Base-by-base conservation (phyloP, 2,329 filamentous ascomycete genomes). In the Keithomyces neogunnii region DNA sequence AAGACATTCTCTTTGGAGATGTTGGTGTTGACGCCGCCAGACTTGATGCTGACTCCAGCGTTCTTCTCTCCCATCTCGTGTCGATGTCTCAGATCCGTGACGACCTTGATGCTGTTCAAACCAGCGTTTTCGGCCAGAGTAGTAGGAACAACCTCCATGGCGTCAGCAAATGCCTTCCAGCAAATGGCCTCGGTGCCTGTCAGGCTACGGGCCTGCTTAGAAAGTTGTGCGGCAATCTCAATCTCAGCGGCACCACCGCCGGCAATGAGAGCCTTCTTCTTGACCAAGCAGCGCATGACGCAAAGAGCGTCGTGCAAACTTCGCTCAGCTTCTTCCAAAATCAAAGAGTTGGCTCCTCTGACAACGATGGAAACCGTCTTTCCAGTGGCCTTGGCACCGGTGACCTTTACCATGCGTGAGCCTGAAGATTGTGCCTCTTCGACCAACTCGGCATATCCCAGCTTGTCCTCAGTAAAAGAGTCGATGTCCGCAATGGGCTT, bases 221-320 rank as follows among this genome's bases (percentile, higher is more conserved):
- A 83, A 35, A 99, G 81, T 63, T 89, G 81, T 50, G 93, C 87
- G 28, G 93, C 89, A 62, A 99, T 92, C 72, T 97, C 91, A 63
- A 97, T 95, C 72, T 99, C 93, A 30, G 93, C 89, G 2, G 93
- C 93, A 66, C 93, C 93, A 63, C 93, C 93, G 69, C 93, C 93
- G 11, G 95, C 92, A 62, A 99, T 95, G 52, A 99, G 82, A n/a
- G 93, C 93, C 75, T 95, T 95, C 83, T 97, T 99, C 84, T 99
- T 99, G 60, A 99, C 93, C 55, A 99, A 74, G 67, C 93, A 99
- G 62, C 93, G 87, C 61, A 99, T 91, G 48, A 97, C 93, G 68
- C 93, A 99, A 57, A 97, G 89, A 32, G 93, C 93, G 63, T 99
- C 93, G 77, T 99, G 93, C 51, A 99, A 80, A 59, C 88, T 93